Evolutionary conservation across 2,329 filamentous ascomycete species (phyloP).

Genomic region (Tolypocladium inflatum): DNA sequence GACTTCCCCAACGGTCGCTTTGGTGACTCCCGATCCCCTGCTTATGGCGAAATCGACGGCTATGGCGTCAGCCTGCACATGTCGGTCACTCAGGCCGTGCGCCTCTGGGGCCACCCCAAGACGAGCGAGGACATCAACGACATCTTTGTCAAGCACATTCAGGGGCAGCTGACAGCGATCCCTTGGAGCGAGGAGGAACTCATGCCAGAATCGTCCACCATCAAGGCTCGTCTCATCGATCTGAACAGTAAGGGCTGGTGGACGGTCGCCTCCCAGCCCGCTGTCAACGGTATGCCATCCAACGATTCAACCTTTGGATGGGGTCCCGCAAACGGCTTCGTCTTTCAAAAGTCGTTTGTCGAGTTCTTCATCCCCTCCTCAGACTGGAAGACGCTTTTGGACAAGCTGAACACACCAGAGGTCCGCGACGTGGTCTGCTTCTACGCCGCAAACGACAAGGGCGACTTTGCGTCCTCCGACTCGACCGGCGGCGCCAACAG

Average conservation of each 20-base stretch:
- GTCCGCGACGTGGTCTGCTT: conserved; percentile 65
- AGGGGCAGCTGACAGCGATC: conserved; percentile 69
- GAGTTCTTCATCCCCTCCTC: conserved; percentile 79
- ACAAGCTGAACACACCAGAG: conserved; percentile 49
- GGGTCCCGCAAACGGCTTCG: conserved; percentile 86
- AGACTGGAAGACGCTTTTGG: conserved; percentile 61
- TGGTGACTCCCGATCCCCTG: conserved; percentile 85
- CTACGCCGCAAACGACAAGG: conserved; percentile 71
- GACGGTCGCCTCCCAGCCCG: conserved; percentile 92
- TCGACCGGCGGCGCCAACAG: conserved; percentile 24
- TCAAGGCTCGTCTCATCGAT: conserved; percentile 62
- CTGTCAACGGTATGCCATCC: conserved; percentile 76
- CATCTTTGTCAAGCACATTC: conserved; percentile 74
- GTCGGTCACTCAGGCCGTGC: conserved; percentile 71
- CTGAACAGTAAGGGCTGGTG: conserved; percentile 84
- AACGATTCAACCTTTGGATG: conserved; percentile 78
- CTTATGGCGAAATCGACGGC: conserved; percentile 95
- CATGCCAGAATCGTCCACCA: conserved; percentile 73
- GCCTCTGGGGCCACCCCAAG: conserved; percentile 75
- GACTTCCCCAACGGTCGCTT: conserved; percentile 95
- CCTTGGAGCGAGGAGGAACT: conserved; percentile 92
- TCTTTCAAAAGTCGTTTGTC: conserved; percentile 97
- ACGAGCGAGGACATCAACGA: conserved; percentile 62
- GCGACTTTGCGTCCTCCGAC: conserved; percentile 71
- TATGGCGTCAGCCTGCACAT: conserved; percentile 95